phyloP scores from a whole-genome alignment of 148 eudicot species.

The Vaccinium myrtillus region DNA sequence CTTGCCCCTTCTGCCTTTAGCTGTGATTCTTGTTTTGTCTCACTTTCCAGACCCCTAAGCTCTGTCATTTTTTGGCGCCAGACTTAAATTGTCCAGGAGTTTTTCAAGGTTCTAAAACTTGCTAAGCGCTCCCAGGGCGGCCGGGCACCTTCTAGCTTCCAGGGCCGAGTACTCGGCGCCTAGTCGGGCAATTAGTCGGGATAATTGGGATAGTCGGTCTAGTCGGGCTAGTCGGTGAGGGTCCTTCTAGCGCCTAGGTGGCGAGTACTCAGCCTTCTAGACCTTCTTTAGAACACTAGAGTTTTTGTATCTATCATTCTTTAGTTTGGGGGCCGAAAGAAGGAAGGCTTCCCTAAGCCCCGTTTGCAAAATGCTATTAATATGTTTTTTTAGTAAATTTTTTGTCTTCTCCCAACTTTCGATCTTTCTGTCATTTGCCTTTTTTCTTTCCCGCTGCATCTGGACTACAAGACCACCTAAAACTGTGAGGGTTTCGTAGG shows the following conservation, averaged over 20 bases:
- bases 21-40: not conserved
- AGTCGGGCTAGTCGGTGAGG: too few relatives aligned
- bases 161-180: too few relatives aligned
- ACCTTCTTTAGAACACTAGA: not conserved
- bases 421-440: not conserved
- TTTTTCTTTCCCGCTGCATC: not conserved
- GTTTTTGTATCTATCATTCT: not conserved
- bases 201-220: too few relatives aligned
- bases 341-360: not conserved
- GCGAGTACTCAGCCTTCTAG: too few relatives aligned
- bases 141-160: too few relatives aligned
- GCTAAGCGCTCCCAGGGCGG: too few relatives aligned
- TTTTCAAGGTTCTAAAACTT: not conserved
- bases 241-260: too few relatives aligned
- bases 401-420: not conserved
- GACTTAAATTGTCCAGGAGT: not conserved
- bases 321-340: not conserved
- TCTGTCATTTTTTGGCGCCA: not conserved
- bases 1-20: not conserved
- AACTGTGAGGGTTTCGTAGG: not conserved
- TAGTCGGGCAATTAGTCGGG: too few relatives aligned
- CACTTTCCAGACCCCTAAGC: not conserved
- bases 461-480: not conserved
- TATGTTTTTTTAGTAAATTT: not conserved
- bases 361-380: not conserved